phyloP scores from a whole-genome alignment of 176 grass and related monocot species.

The Luzula sylvatica region DNA sequence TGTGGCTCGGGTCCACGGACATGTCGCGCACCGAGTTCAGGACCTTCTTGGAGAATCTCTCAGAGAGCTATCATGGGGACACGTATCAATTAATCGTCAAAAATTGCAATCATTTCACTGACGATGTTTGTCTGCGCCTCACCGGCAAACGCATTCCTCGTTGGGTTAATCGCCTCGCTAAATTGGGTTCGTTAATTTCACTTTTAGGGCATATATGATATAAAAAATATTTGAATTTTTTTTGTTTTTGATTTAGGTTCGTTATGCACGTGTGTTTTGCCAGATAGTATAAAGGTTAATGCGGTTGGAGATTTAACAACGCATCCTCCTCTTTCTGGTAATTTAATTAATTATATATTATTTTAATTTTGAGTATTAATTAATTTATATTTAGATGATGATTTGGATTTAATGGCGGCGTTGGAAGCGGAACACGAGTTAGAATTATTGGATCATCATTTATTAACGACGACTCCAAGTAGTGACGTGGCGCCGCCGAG shows the following conservation, averaged over 20 bases:
- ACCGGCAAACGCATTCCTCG: slow-evolving; percentile 51
- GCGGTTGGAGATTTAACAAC: slow-evolving; percentile 44
- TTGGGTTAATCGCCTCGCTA: slow-evolving; percentile 90
- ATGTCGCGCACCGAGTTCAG: slow-evolving; percentile 56
- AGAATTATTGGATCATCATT: slow-evolving; percentile 43
- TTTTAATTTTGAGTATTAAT: too few relatives aligned
- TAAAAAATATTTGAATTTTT: neutral
- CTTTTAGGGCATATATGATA: neutral
- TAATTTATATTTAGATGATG: slow-evolving; percentile 46
- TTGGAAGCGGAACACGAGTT: slow-evolving; percentile 31
- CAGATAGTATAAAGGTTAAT: slow-evolving; percentile 61
- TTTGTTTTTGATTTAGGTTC: slow-evolving; percentile 42
- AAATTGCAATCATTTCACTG: slow-evolving; percentile 92
- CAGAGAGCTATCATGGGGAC: slow-evolving; percentile 65
- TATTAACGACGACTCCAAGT: slow-evolving; percentile 46
- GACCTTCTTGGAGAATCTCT: slow-evolving; percentile 55
- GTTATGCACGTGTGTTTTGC: slow-evolving; percentile 72
- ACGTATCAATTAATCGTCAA: slow-evolving; percentile 74
- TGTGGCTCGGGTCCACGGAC: slow-evolving; percentile 57
- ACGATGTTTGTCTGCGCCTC: slow-evolving; percentile 47
- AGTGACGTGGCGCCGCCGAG: slow-evolving; percentile 48
- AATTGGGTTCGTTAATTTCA: slow-evolving; percentile 44
- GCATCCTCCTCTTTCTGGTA: slow-evolving; percentile 52
- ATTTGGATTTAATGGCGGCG: slow-evolving; percentile 45
- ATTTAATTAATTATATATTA: neutral